Percentiles rank a stretch among this genome's conserved stretches.
Evolutionary conservation across 768 basidiomycete genomes (phyloP).

Genomic region (Rhodotorula taiwanensis): DNA sequence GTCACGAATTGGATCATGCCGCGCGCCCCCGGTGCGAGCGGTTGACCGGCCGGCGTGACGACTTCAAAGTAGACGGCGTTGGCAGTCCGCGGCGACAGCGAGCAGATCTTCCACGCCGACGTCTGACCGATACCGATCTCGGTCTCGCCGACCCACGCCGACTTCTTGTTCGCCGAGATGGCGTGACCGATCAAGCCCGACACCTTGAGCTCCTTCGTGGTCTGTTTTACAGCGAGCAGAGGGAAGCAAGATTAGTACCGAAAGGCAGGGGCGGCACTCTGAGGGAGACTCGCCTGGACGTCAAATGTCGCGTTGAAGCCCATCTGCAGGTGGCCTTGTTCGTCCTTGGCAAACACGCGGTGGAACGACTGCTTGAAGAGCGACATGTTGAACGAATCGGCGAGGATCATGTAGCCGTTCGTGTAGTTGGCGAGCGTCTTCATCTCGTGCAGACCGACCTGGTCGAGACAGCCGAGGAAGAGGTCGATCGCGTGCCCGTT

Average conservation of each 20-base stretch:
- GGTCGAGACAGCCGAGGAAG: conserved; percentile 94
- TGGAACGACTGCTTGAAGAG: conserved; percentile 99
- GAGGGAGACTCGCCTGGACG: conserved; percentile 48
- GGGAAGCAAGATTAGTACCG: no score
- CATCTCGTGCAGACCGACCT: conserved; percentile 97
- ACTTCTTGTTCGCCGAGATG: conserved; percentile 95
- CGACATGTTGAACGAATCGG: conserved; percentile 93
- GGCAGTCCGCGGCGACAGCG: conserved; percentile 76
- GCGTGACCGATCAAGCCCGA: conserved; percentile 96
- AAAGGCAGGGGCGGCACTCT: no score
- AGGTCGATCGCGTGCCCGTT: conserved; percentile 93
- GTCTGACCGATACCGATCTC: conserved; percentile 99
- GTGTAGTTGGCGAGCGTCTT: conserved; percentile 90
- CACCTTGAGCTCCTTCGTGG: conserved; percentile 96
- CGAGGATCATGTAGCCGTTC: conserved; percentile 90
- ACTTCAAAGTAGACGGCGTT: conserved; percentile 96
- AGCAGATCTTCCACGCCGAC: conserved; percentile 95
- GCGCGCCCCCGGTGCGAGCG: conserved; percentile 70
- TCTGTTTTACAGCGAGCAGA: conserved; percentile 56
- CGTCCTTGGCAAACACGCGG: conserved; percentile 84
- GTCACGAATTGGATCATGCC: conserved; percentile 98
- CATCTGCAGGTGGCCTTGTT: conserved; percentile 85
- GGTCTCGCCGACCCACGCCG: conserved; percentile 91
- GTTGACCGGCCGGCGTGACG: conserved; percentile 91
- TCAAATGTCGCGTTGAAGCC: conserved; percentile 99